Evolutionary conservation across 176 grass and related monocot species (phyloP), one percentile per base, ranked within the genome.

Genomic region (Phoenix roebelenii): DNA sequence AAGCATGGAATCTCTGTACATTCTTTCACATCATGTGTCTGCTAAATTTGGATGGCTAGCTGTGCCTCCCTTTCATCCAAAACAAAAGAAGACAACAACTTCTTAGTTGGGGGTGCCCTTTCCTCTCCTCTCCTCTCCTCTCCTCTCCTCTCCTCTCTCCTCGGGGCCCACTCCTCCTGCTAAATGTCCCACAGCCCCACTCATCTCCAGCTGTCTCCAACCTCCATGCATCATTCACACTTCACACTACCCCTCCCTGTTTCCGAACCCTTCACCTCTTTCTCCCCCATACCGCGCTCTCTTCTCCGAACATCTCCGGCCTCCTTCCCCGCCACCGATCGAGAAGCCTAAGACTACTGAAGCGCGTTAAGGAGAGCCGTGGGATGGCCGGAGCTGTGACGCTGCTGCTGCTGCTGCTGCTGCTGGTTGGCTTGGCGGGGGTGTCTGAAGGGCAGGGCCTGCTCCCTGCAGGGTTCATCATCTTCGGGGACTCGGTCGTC

Each of bases 401-500:
- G 28, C 0, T 72, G 50, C 22, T 71, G 44, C 44, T 71, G 20
- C 9, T 66, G 10, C n/a, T 74, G 19, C 25, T 39, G 7, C 35
- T 61, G 60, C 50, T 69, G 54, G 65, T 51, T 51, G 57, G 22
- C 23, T n/a, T 66, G 68, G 66, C 72, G 25, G 55, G 22, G 7
- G n/a, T 76, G 58, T 67, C 44, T 51, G 5, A 58, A 22, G 92
- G 81, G 16, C 87, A 97, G 75, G 71, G 74, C 15, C 72, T 97
- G 56, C 87, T 97, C 67, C 92, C 92, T 1, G 92, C 20, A 20
- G 20, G 86, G 2, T 49, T 97, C 60, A 88, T 97, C 72, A 97
- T 91, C 64, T 97, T 97, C 59, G 92, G 92, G 1, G 92, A 96
- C 83, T 96, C 91, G 4, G 86, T 87, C 57, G 86, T 96, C 57